Conservation (phyloP, 257 asterid species). For the Lantana camara region DNA sequence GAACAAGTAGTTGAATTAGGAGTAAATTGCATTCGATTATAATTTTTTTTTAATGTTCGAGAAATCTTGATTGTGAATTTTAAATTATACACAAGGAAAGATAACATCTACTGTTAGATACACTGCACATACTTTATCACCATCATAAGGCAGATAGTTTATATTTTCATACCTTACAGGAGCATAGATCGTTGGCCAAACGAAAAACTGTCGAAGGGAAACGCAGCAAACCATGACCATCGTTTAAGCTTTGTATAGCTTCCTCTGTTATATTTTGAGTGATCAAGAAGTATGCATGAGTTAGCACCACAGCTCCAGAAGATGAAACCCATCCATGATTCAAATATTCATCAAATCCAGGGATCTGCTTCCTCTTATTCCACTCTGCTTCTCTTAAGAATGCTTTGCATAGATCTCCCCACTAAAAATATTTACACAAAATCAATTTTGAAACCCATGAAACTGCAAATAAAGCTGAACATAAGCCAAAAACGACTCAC, state of each 20-base stretch:
- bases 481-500: conserved; percentile 4
- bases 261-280: conserved; percentile 25
- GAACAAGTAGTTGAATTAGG: too few species aligned
- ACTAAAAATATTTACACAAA: conserved; percentile 11
- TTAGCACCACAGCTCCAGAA: conserved; percentile 26
- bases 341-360: conserved; percentile 33
- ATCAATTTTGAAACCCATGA: too few species aligned
- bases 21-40: too few species aligned
- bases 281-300: conserved; percentile 34
- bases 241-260: conserved; percentile 13
- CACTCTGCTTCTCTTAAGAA: conserved; percentile 28
- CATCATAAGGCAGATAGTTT: too few species aligned
- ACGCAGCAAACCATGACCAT: background rate
- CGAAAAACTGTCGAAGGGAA: conserved; percentile 17
- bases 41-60: too few species aligned
- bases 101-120: too few species aligned
- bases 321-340: conserved; percentile 34
- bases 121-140: too few species aligned
- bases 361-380: conserved; percentile 1
- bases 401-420: conserved; percentile 36
- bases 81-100: too few species aligned
- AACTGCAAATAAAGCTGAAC: too few species aligned
- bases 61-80: too few species aligned
- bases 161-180: background rate
- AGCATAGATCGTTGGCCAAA: conserved; percentile 17